Conservation (phyloP, 768 basidiomycete species). For the Boletus barrowsii region DNA sequence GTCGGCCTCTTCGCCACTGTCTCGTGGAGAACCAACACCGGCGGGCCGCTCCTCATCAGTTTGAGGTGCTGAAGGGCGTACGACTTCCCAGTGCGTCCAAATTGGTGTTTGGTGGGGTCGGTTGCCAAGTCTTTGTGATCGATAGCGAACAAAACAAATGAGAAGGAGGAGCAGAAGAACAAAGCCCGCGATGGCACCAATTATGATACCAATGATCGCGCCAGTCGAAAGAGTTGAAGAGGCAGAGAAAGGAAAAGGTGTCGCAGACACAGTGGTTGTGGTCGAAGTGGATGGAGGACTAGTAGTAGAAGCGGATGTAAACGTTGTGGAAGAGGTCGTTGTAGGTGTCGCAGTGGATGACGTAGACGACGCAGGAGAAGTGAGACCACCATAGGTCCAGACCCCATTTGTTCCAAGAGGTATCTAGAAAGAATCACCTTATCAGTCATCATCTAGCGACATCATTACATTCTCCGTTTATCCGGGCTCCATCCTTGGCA, state of each 20-base stretch:
- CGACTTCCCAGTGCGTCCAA: conserved; percentile 45
- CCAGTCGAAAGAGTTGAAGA: conserved; percentile 32
- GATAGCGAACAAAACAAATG: conserved; percentile 33
- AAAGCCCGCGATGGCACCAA: conserved; percentile 53
- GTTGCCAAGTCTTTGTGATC: conserved; percentile 17
- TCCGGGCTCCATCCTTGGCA: not conserved
- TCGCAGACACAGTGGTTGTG: conserved; percentile 25
- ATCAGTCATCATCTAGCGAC: conserved; percentile 14
- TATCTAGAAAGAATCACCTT: conserved; percentile 45
- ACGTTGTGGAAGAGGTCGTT: conserved; percentile 10
- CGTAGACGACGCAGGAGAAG: conserved; percentile 51
- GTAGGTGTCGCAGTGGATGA: conserved; percentile 27
- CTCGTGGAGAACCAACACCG: conserved; percentile 67
- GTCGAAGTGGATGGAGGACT: conserved; percentile 27
- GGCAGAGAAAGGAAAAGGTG: conserved; percentile 22
- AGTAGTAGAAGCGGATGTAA: conserved; percentile 26
- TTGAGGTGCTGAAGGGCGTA: conserved; percentile 27
- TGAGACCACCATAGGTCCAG: conserved; percentile 75
- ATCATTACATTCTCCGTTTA: conserved; percentile 5
- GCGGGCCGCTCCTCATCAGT: conserved; percentile 36
- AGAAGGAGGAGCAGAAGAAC: conserved; percentile 53
- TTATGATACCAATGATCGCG: conserved; percentile 35
- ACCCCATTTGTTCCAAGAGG: conserved; percentile 60
- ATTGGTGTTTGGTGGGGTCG: conserved; percentile 27
- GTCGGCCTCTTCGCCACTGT: conserved; percentile 68